Evolutionary conservation across 352 stramenopile genomes (phyloP).

Genomic region (Globisporangium carolinianum): DNA sequence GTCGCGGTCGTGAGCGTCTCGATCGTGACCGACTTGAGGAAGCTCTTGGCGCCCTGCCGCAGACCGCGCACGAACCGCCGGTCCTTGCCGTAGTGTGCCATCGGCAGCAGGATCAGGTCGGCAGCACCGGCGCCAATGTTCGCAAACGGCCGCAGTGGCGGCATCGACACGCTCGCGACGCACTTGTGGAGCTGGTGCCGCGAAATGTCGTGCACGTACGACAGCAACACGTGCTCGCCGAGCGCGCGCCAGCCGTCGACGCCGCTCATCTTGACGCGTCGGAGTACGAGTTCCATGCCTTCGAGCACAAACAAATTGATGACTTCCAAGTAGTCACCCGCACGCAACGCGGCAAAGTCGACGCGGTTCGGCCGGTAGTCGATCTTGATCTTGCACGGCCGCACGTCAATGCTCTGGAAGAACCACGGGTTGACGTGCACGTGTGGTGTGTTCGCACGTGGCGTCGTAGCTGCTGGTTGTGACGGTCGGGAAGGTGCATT

Average conservation of each 20-base stretch:
- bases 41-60: slow-evolving; percentile 83
- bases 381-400: slow-evolving; percentile 88
- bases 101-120: slow-evolving; percentile 79
- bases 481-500: slow-evolving; percentile 2
- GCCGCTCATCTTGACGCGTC: slow-evolving; percentile 77
- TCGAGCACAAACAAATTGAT: slow-evolving; percentile 88
- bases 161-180: slow-evolving; percentile 83
- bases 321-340: slow-evolving; percentile 84
- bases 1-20: slow-evolving; percentile 83
- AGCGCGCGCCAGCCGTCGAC: slow-evolving; percentile 71
- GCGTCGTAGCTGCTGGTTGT: background rate
- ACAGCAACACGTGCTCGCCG: slow-evolving; percentile 70
- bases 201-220: slow-evolving; percentile 86
- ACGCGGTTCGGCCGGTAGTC: slow-evolving; percentile 86
- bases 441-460: slow-evolving; percentile 23
- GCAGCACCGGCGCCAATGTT: slow-evolving; percentile 83
- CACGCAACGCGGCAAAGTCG: slow-evolving; percentile 72
- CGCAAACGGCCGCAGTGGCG: slow-evolving; percentile 73
- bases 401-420: slow-evolving; percentile 85
- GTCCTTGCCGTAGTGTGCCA: slow-evolving; percentile 83
- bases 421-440: slow-evolving; percentile 64
- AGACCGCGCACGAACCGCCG: slow-evolving; percentile 74
- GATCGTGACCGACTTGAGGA: slow-evolving; percentile 84
- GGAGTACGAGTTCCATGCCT: slow-evolving; percentile 83
- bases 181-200: slow-evolving; percentile 87